A percentile compares a stretch with the other conserved stretches of the same genome.
phyloP scores from a whole-genome alignment of 169 alveolate species.

The Cryptosporidium felis region DNA sequence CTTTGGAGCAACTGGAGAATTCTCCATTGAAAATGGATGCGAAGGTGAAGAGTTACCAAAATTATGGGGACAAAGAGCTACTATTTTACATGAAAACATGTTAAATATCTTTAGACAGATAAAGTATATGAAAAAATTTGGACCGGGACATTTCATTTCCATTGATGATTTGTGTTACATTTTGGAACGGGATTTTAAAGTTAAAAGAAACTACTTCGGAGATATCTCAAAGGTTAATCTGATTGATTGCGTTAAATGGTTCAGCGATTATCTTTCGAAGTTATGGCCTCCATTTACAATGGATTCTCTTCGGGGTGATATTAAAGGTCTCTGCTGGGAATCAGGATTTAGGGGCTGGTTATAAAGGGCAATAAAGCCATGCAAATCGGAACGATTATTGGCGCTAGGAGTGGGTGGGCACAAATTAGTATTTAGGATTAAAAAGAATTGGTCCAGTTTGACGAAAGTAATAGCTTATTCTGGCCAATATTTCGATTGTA shows the following conservation, averaged over 20 bases:
- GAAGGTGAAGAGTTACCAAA: conserved; percentile 13
- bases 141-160: conserved; percentile 6
- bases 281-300: conserved; percentile 53
- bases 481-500: too few relatives aligned
- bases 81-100: conserved; percentile 9
- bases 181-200: conserved; percentile 55
- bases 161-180: conserved; percentile 66
- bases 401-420: too few relatives aligned
- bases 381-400: too few relatives aligned
- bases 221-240: conserved; percentile 45
- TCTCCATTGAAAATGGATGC: conserved; percentile 7
- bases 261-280: conserved; percentile 14
- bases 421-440: too few relatives aligned
- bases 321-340: conserved; percentile 52
- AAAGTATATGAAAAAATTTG: conserved; percentile 2
- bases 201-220: conserved; percentile 30
- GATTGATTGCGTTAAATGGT: conserved; percentile 28
- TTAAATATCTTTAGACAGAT: neutral
- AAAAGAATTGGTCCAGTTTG: too few relatives aligned
- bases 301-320: neutral
- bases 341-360: conserved; percentile 68
- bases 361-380: too few relatives aligned
- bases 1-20: too few relatives aligned
- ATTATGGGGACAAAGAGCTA: conserved; percentile 62
- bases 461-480: too few relatives aligned